A percentile compares a stretch with the other conserved stretches of the same genome.
Evolutionary conservation across 305 asterid species (phyloP).

Genomic region (Plantago coronopus): DNA sequence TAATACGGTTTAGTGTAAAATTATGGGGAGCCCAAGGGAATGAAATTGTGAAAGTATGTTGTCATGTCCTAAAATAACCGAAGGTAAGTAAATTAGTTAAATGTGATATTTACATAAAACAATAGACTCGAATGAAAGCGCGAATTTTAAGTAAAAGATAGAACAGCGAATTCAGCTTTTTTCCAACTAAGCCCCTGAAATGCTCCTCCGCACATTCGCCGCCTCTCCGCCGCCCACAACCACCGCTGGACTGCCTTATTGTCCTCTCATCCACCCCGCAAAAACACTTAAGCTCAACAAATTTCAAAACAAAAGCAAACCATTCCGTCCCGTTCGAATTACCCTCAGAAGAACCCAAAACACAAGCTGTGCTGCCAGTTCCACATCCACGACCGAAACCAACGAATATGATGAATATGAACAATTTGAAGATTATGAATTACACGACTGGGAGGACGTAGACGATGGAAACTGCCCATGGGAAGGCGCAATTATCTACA

Average conservation of each 20-base stretch:
- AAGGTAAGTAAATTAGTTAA: too few relatives aligned
- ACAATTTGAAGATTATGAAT: slow-evolving; percentile 22
- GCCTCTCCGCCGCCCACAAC: slow-evolving; percentile 22
- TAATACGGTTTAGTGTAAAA: too few relatives aligned
- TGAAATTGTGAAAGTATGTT: too few relatives aligned
- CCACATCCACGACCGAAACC: slow-evolving; percentile 16
- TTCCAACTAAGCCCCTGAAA: slow-evolving; percentile 17
- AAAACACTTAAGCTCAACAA: slow-evolving; percentile 20
- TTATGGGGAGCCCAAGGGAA: too few relatives aligned
- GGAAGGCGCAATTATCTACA: slow-evolving; percentile 69
- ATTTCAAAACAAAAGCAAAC: slow-evolving; percentile 13
- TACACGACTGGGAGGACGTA: slow-evolving; percentile 25
- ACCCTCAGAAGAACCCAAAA: slow-evolving; percentile 18
- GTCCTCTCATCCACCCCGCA: slow-evolving; percentile 19
- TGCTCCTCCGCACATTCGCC: slow-evolving; percentile 38
- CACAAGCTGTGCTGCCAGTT: slow-evolving; percentile 10
- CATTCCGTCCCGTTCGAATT: slow-evolving; percentile 22
- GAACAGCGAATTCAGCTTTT: background rate
- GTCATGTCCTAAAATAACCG: too few relatives aligned
- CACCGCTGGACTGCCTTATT: slow-evolving; percentile 1
- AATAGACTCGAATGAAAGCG: background rate
- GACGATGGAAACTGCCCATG: slow-evolving; percentile 58
- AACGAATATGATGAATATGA: slow-evolving; percentile 15
- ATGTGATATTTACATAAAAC: too few relatives aligned
- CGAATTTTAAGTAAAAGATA: background rate